Percentiles rank a stretch among this genome's conserved stretches.
Conservation (phyloP, 2,329 filamentous ascomycete genomes). For the Diaporthe capsici region DNA sequence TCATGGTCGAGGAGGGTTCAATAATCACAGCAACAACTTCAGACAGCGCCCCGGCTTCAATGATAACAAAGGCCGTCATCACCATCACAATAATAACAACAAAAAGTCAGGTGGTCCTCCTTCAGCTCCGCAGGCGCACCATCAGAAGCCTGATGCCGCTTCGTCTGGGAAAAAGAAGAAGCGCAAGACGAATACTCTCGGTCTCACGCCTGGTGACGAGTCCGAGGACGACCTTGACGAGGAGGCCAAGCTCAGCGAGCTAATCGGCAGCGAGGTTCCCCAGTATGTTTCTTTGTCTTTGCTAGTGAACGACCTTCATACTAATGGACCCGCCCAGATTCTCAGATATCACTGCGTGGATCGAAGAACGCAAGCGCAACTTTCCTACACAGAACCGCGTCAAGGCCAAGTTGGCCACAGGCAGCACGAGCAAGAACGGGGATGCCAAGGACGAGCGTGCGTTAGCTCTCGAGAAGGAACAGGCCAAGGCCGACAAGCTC, state of each 20-base stretch:
- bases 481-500: slow-evolving; percentile 71
- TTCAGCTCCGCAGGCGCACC: slow-evolving; percentile 48
- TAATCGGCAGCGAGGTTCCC: slow-evolving; percentile 69
- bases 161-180: slow-evolving; percentile 76
- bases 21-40: slow-evolving; percentile 46
- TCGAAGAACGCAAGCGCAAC: slow-evolving; percentile 82
- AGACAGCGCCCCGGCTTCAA: slow-evolving; percentile 54
- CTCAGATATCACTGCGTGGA: slow-evolving; percentile 83
- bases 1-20: slow-evolving; percentile 56
- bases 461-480: slow-evolving; percentile 65
- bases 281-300: slow-evolving; percentile 59
- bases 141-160: slow-evolving; percentile 67
- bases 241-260: slow-evolving; percentile 69
- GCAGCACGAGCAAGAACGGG: slow-evolving; percentile 73
- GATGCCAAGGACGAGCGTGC: slow-evolving; percentile 60
- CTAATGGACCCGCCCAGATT: slow-evolving; percentile 56
- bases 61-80: slow-evolving; percentile 54
- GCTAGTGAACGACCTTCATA: slow-evolving; percentile 25
- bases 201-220: slow-evolving; percentile 76
- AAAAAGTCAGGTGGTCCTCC: slow-evolving; percentile 50
- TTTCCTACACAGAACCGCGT: slow-evolving; percentile 84
- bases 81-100: slow-evolving; percentile 47
- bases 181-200: slow-evolving; percentile 79
- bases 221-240: slow-evolving; percentile 81
- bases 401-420: slow-evolving; percentile 71